Conservation (phyloP, 164 flowering plant genomes). For the Magnolia officinalis region DNA sequence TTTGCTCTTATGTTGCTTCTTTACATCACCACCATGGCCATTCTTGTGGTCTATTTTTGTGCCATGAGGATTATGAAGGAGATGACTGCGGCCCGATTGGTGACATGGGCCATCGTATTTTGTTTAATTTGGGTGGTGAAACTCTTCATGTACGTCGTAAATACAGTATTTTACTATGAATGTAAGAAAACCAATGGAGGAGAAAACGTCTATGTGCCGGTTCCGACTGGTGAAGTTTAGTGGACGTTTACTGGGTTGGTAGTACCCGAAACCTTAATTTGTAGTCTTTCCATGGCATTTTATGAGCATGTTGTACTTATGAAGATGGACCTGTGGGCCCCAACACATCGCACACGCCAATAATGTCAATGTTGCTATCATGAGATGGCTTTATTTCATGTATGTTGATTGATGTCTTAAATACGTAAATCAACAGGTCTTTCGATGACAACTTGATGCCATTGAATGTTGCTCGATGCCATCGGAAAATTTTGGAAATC, state of each 20-base stretch:
- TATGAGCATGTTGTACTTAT: no score
- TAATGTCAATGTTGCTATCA: no score
- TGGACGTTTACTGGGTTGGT: background rate
- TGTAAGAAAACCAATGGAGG: conserved; percentile 7
- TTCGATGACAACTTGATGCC: no score
- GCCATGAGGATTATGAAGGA: background rate
- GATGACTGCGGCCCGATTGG: background rate
- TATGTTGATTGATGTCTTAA: no score
- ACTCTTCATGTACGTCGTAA: conserved; percentile 6
- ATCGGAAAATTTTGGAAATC: no score
- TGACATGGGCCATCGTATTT: background rate
- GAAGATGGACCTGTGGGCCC: no score
- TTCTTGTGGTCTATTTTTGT: background rate
- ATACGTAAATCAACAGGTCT: no score
- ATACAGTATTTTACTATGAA: conserved; percentile 13
- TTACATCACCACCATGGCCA: background rate
- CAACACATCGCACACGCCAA: no score
- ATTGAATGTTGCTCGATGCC: no score
- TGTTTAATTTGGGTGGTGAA: conserved; percentile 14
- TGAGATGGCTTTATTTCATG: no score
- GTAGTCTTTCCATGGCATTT: no score
- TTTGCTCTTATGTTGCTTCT: conserved; percentile 4
- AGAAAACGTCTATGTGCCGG: background rate
- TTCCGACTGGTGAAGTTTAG: background rate
- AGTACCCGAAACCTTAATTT: no score